Percentiles rank a stretch among this genome's conserved stretches.
phyloP scores from a whole-genome alignment of 352 stramenopile genomes.

The Pythium monospermum region DNA sequence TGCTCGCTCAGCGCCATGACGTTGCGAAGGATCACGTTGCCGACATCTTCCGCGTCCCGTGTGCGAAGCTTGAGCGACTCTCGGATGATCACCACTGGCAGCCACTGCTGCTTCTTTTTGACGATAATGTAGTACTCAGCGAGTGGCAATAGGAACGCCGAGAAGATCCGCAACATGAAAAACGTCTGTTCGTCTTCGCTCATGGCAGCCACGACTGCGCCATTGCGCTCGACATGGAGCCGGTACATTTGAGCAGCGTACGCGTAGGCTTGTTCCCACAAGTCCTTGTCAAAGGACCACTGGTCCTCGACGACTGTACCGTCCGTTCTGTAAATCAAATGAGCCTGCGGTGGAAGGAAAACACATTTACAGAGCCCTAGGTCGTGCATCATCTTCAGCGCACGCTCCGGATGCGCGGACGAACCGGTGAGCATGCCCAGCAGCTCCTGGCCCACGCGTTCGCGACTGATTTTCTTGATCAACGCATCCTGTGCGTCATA shows the following conservation, averaged over 20 bases:
- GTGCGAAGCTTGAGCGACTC: conserved; percentile 64
- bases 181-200: conserved; percentile 34
- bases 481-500: conserved; percentile 33
- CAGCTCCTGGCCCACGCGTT: conserved; percentile 77
- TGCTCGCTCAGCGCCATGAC: conserved; percentile 25
- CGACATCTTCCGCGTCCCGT: conserved; percentile 62
- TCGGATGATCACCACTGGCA: conserved; percentile 48
- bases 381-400: conserved; percentile 48
- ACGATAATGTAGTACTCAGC: conserved; percentile 39
- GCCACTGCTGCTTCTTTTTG: conserved; percentile 42
- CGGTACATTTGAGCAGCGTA: conserved; percentile 44
- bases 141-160: conserved; percentile 55
- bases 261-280: conserved; percentile 38
- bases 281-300: conserved; percentile 4
- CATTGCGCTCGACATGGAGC: conserved; percentile 16
- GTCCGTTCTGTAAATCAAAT: conserved; percentile 26
- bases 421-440: conserved; percentile 59
- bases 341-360: conserved; percentile 46
- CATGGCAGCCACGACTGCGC: conserved; percentile 24
- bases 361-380: conserved; percentile 44
- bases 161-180: conserved; percentile 48
- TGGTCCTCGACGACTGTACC: conserved; percentile 13
- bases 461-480: conserved; percentile 69
- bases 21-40: conserved; percentile 41
- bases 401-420: conserved; percentile 55